Percentiles rank a stretch among this genome's conserved stretches.
Evolutionary conservation across 148 eudicot species (phyloP).

Genomic region (Polygonum maritimum): DNA sequence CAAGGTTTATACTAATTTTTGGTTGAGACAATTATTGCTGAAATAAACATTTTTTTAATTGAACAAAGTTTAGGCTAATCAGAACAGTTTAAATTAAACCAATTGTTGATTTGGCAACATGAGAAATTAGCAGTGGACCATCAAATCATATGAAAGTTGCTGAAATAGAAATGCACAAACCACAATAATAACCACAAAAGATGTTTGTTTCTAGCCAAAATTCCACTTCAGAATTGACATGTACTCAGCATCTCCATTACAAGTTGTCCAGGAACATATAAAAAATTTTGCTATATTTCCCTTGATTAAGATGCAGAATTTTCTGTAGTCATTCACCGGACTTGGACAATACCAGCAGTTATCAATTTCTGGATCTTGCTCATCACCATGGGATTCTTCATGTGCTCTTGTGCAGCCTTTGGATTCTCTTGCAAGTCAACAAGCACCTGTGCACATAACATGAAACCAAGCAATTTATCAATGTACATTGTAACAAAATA

Average conservation of each 20-base stretch:
- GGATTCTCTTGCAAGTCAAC: conserved; percentile 85
- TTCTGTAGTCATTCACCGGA: conserved; percentile 19
- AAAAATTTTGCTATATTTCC: too few species aligned
- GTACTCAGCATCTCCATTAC: too few species aligned
- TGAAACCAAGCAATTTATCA: too few species aligned
- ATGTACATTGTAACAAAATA: too few species aligned
- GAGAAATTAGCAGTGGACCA: background rate
- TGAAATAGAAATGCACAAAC: background rate
- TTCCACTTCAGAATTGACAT: background rate
- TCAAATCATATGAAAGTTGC: background rate
- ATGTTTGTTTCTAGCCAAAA: background rate
- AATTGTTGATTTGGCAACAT: background rate
- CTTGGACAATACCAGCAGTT: conserved; percentile 82
- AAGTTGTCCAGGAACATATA: too few species aligned
- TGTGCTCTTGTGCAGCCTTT: conserved; percentile 81
- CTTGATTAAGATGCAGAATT: too few species aligned
- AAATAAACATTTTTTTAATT: too few species aligned
- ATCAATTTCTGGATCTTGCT: conserved; percentile 80
- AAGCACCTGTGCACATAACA: conserved; percentile 30
- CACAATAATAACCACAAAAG: background rate
- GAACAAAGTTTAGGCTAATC: too few species aligned
- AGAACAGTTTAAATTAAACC: background rate
- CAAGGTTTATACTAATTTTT: too few species aligned
- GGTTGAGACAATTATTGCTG: too few species aligned
- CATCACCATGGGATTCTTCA: conserved; percentile 81